These are phyloP conservation scores for Heritiera littoralis DNA, from an alignment of 345 rosid genomes.

Conservation along the genomic window DNA sequence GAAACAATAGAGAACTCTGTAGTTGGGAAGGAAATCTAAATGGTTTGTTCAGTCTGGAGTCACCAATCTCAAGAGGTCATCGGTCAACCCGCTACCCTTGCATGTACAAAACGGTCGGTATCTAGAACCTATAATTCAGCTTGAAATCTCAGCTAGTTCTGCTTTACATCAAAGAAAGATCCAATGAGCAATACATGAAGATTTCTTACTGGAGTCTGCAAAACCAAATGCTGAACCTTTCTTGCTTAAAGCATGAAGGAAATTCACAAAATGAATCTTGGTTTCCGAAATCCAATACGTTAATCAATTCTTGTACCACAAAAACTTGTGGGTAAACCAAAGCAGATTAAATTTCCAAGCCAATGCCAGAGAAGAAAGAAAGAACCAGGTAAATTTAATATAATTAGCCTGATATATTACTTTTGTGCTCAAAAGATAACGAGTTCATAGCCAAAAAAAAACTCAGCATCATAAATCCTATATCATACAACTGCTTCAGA, in stretches of 20 bases:
- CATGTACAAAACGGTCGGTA: too few relatives aligned
- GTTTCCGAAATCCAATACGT: background rate
- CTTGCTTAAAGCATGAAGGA: background rate
- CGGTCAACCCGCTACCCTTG: too few relatives aligned
- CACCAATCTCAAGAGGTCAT: background rate
- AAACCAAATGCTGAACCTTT: background rate
- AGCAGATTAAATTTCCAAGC: background rate
- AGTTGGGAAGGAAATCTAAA: background rate
- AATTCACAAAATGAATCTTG: background rate
- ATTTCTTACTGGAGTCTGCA: background rate
- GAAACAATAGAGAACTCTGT: constrained; percentile 44
- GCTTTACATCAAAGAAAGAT: background rate
- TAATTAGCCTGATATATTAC: background rate
- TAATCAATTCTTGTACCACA: background rate
- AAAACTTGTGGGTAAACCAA: background rate
- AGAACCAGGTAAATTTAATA: background rate
- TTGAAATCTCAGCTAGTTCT: background rate
- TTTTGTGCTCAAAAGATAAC: background rate
- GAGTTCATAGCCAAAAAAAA: background rate
- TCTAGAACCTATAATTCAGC: background rate
- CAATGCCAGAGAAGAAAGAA: background rate
- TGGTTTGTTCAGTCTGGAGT: background rate
- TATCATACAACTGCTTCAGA: constrained; percentile 4
- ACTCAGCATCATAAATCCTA: background rate
- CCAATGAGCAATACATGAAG: background rate